Percentiles rank a stretch among this genome's conserved stretches.
These are phyloP conservation scores for Malus sieversii DNA, from an alignment of 306 rosid species.

Conservation along the genomic window DNA sequence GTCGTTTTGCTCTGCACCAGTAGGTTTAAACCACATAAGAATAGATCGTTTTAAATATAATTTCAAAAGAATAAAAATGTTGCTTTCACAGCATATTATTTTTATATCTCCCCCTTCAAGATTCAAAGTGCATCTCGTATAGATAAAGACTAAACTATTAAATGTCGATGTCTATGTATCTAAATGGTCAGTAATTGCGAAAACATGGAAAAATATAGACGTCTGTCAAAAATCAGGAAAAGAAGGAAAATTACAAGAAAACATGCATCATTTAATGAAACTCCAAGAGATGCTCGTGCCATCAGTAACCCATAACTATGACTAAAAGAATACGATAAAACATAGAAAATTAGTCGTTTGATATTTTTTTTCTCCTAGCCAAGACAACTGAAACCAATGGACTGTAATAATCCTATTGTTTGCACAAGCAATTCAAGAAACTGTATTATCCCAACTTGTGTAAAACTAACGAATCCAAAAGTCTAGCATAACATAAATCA, in stretches of 20 bases:
- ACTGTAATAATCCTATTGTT: neutral
- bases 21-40: neutral
- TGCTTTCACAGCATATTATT: neutral
- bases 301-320: neutral
- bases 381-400: neutral
- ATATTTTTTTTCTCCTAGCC: neutral
- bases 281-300: neutral
- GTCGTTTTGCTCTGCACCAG: slow-evolving; percentile 68
- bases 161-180: neutral
- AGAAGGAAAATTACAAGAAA: neutral
- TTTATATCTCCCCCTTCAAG: neutral
- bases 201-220: neutral
- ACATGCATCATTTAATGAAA: neutral
- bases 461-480: neutral
- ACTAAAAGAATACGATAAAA: neutral
- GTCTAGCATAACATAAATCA: neutral
- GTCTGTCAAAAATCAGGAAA: neutral
- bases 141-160: neutral
- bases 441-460: neutral
- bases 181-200: neutral
- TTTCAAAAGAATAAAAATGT: neutral
- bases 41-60: neutral
- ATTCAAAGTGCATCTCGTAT: neutral
- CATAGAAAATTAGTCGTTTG: neutral
- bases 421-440: neutral